These are phyloP conservation scores for Haplosporangium sp. DNA, from an alignment of 371 early-diverging fungal species.

Conservation along the genomic window DNA sequence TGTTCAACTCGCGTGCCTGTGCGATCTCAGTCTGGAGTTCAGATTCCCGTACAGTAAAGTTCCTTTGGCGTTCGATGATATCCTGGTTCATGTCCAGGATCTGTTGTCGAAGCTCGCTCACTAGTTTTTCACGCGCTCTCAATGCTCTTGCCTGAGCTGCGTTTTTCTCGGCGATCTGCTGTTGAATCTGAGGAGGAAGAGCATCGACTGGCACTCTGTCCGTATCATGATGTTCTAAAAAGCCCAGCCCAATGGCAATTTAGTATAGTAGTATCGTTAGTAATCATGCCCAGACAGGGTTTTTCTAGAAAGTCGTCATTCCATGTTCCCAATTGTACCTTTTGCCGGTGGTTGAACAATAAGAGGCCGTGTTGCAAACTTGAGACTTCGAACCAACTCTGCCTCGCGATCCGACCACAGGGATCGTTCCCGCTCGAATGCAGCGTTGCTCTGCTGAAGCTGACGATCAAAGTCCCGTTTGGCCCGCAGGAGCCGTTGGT, in stretches of 20 bases:
- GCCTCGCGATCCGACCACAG: conserved; percentile 56
- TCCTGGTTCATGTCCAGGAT: conserved; percentile 32
- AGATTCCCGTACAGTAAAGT: conserved; percentile 11
- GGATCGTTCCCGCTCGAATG: conserved; percentile 57
- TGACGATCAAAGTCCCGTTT: conserved; percentile 52
- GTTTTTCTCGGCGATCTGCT: conserved; percentile 46
- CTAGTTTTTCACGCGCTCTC: conserved; percentile 37
- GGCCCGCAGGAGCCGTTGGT: conserved; percentile 52
- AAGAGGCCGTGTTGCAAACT: conserved; percentile 52
- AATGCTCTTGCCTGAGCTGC: conserved; percentile 47
- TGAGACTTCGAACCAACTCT: conserved; percentile 54
- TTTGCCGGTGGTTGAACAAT: conserved; percentile 54
- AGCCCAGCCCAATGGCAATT: background rate
- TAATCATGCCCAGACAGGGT: background rate
- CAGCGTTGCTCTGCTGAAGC: conserved; percentile 40
- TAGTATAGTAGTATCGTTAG: background rate
- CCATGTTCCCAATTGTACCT: conserved; percentile 14
- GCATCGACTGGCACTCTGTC: conserved; percentile 19
- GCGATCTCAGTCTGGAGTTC: conserved; percentile 67
- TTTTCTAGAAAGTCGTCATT: conserved; percentile 1
- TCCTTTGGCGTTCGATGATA: conserved; percentile 30
- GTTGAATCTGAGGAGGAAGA: conserved; percentile 42
- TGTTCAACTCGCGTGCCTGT: conserved; percentile 76
- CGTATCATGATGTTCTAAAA: conserved; percentile 6
- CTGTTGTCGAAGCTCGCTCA: conserved; percentile 32